Evolutionary conservation across 345 rosid genomes (phyloP).

Genomic region (Salix arbutifolia): DNA sequence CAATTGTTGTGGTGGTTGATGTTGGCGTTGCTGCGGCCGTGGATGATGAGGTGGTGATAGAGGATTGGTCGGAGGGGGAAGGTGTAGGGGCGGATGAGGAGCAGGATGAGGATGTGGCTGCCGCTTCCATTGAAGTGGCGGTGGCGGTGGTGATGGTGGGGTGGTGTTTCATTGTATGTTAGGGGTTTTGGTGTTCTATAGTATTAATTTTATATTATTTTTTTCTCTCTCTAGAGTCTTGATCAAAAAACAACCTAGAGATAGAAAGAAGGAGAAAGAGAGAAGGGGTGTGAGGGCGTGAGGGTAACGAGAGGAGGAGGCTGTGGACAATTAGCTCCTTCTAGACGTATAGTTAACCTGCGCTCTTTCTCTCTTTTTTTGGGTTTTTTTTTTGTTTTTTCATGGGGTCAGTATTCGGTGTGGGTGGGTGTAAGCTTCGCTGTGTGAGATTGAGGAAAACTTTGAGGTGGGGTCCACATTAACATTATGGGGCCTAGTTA

Average conservation of each 20-base stretch:
- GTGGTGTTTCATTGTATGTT: background rate
- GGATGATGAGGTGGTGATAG: constrained; percentile 41
- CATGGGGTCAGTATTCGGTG: background rate
- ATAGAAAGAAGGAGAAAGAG: constrained; percentile 9
- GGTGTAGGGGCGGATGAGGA: constrained; percentile 26
- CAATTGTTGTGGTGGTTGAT: constrained; percentile 41
- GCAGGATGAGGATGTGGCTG: constrained; percentile 10
- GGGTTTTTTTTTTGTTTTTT: background rate
- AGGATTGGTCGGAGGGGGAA: constrained; percentile 43
- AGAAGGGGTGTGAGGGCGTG: constrained; percentile 18
- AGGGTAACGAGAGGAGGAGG: constrained; percentile 19
- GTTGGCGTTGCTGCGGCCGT: constrained; percentile 33
- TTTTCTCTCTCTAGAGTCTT: background rate
- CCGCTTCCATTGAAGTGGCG: constrained; percentile 58
- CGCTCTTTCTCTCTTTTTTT: background rate
- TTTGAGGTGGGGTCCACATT: background rate
- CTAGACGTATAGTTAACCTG: constrained; percentile 25
- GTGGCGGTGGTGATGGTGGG: constrained; percentile 42
- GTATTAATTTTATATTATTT: background rate
- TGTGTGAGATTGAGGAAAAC: background rate
- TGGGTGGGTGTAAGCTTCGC: background rate
- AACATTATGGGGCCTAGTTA: background rate
- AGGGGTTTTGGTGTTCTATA: background rate
- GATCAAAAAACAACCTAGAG: background rate
- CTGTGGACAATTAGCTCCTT: constrained; percentile 32